Evolutionary conservation across 164 flowering plant genomes (phyloP).

Genomic region (Pachysandra terminalis): DNA sequence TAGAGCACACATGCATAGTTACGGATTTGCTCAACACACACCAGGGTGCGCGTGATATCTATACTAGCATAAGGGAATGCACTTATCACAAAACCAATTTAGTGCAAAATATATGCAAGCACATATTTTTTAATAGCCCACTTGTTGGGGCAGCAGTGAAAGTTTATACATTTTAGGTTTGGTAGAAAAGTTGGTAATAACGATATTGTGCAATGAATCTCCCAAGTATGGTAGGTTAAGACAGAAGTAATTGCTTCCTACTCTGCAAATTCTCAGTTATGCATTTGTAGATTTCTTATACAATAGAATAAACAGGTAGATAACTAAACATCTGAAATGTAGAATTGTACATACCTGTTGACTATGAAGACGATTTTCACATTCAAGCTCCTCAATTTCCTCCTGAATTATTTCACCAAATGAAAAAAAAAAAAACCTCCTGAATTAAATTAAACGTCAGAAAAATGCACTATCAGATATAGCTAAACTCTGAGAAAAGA

Average conservation of each 20-base stretch:
- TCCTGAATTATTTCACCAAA: conserved; percentile 61
- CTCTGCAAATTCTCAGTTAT: background rate
- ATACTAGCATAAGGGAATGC: too few relatives aligned
- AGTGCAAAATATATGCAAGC: too few relatives aligned
- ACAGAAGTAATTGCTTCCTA: too few relatives aligned
- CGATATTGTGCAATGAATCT: too few relatives aligned
- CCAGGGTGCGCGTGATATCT: background rate
- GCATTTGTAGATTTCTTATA: background rate
- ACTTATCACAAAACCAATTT: too few relatives aligned
- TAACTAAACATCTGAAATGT: conserved; percentile 2
- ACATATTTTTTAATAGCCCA: too few relatives aligned
- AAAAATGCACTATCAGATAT: background rate
- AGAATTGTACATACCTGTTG: conserved; percentile 65
- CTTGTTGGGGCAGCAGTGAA: too few relatives aligned
- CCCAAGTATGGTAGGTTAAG: too few relatives aligned
- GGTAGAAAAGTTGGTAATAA: too few relatives aligned
- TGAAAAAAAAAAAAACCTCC: too few relatives aligned
- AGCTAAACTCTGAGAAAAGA: background rate
- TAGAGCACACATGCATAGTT: background rate
- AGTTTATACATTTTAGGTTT: too few relatives aligned
- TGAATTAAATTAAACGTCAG: too few relatives aligned
- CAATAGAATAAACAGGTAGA: background rate
- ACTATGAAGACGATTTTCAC: conserved; percentile 90
- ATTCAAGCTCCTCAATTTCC: conserved; percentile 96
- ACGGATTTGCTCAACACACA: background rate